Percentiles rank a stretch among this genome's conserved stretches.
Conservation (phyloP, 768 basidiomycete species). For the Rhodotorula paludigena region DNA sequence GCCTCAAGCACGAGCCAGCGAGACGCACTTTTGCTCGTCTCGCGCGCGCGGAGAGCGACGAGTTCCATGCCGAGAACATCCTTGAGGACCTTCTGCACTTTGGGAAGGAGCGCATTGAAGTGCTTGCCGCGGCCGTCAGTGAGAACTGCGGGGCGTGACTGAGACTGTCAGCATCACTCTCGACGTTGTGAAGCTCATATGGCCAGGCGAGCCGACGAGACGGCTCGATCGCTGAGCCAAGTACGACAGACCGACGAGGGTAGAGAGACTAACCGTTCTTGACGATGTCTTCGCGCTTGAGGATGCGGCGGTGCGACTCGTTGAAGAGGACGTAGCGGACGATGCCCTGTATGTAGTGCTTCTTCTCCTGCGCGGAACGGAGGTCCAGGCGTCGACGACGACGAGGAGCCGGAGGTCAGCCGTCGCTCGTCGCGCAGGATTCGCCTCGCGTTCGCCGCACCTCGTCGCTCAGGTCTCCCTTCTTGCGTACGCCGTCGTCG, state of each 20-base stretch:
- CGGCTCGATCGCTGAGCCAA: not conserved
- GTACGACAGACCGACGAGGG: not conserved
- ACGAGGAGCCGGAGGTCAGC: not conserved
- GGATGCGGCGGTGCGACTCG: constrained; percentile 63
- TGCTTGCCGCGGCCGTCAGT: constrained; percentile 52
- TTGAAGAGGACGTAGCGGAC: constrained; percentile 75
- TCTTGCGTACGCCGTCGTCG: not conserved
- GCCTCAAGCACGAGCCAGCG: not conserved
- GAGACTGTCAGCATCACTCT: not conserved
- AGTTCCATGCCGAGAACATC: constrained; percentile 78
- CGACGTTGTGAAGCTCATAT: no score
- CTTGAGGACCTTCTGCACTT: constrained; percentile 62
- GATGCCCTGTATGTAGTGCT: constrained; percentile 64
- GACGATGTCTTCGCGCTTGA: constrained; percentile 76
- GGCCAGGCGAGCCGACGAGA: not conserved
- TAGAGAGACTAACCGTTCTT: constrained; percentile 63
- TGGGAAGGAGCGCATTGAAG: constrained; percentile 62
- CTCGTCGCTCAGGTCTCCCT: constrained; percentile 23
- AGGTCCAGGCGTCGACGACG: not conserved
- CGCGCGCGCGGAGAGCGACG: constrained; percentile 67
- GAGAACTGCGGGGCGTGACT: constrained; percentile 49
- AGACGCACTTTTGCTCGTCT: constrained; percentile 25
- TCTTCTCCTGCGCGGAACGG: constrained; percentile 54
- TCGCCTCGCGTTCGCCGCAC: constrained; percentile 1
- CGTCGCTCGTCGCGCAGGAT: no score